Base-by-base conservation (phyloP, 768 basidiomycete species). In the Kwoniella sp. region DNA sequence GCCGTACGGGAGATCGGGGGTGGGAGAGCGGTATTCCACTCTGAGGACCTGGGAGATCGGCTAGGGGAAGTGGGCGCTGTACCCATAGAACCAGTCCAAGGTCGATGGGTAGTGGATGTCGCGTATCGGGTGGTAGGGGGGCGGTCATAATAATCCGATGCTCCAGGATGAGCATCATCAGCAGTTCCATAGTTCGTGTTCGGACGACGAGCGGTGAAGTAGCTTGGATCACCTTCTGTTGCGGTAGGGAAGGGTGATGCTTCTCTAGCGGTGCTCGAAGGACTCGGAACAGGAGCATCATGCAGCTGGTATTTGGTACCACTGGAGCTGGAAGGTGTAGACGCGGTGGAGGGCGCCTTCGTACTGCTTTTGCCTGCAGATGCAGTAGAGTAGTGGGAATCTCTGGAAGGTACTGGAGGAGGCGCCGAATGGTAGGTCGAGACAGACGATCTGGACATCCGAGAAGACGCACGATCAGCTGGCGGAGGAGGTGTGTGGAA, bases 351-450 rank as follows among this genome's bases (percentile, higher is more conserved):
- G 24, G 55, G 13, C 10, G 55, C 46, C 24, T 22, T 25, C 9
- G 48, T 46, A 25, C 54, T 53, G 17, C 36, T 40, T 8, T 52
- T 24, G 19, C 65, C 68, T 24, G 48, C 33, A 21, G 64, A 65
- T 5, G 73, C 55, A 9, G 73, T 68, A 21, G 27, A 62, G 55
- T 72, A 72, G 17, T 56, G 40, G 22, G 71, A 70, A 52, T 72
- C 73, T 54, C 60, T 50, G 7, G 71, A 68, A n/a, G 71, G 69
- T 21, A 65, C 64, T 15, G 74, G 70, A n/a, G 74, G 74, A 29
- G 72, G 69, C 44, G 72, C 72, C 13, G 74, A 68, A 15, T 69
- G 27, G 55, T 71, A 76, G 10, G 69, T 64, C 15, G 70, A 65
- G 8, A 47, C 64, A 1, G 59, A 58, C 6, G 29, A 37, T 30